Evolutionary conservation across 352 stramenopile species (phyloP).

Genomic region (Globisporangium acanthophoron): DNA sequence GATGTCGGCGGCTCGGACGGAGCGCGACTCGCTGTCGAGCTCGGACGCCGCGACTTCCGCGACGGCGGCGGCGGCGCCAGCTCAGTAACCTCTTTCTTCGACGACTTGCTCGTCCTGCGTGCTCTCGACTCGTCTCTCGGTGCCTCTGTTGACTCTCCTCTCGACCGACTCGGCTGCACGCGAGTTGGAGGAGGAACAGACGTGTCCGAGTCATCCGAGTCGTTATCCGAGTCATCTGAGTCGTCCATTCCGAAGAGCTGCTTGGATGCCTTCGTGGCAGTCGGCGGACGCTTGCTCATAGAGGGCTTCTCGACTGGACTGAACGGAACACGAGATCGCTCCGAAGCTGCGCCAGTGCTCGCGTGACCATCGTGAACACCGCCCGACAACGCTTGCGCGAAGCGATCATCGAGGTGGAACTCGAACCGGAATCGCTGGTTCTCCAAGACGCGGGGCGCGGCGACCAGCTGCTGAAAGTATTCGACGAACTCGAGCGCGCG

Average conservation of each 20-base stretch:
- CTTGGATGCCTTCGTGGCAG: constrained; percentile 21
- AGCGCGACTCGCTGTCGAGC: constrained; percentile 10
- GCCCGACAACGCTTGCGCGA: constrained; percentile 4
- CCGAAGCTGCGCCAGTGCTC: constrained; percentile 3
- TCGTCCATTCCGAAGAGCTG: constrained; percentile 28
- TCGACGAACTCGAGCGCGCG: constrained; percentile 70
- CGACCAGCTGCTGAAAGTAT: constrained; percentile 68
- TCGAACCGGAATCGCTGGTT: constrained; percentile 66
- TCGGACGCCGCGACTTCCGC: constrained; percentile 13
- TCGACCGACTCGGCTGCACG: constrained; percentile 8
- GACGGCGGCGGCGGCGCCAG: constrained; percentile 6
- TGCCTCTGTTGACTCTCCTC: neutral
- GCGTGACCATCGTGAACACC: constrained; percentile 14
- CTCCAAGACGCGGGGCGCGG: constrained; percentile 35
- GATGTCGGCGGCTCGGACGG: constrained; percentile 1
- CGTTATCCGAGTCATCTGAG: constrained; percentile 19
- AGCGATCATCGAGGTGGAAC: constrained; percentile 40
- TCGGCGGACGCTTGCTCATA: constrained; percentile 6
- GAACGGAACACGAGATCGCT: neutral
- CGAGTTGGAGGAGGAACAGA: constrained; percentile 2
- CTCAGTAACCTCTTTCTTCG: constrained; percentile 17
- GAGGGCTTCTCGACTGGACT: constrained; percentile 15
- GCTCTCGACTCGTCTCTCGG: constrained; percentile 12
- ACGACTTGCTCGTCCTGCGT: constrained; percentile 17
- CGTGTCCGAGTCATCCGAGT: constrained; percentile 58